These are phyloP conservation scores for Buxus sempervirens DNA, from an alignment of 164 flowering plant species.

Conservation along the genomic window DNA sequence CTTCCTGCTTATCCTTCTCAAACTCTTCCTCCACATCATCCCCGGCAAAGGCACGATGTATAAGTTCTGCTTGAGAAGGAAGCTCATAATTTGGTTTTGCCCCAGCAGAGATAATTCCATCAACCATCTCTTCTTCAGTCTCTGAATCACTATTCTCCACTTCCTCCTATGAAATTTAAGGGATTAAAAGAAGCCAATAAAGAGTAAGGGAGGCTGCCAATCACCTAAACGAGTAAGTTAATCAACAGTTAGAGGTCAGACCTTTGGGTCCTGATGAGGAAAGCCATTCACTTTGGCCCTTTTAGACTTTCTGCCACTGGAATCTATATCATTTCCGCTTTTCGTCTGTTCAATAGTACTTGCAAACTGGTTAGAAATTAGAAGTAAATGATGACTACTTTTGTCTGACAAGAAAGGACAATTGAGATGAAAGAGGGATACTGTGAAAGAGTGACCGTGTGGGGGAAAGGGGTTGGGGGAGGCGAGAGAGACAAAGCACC, in stretches of 20 bases:
- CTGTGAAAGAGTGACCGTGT: too few species aligned
- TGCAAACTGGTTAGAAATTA: not conserved
- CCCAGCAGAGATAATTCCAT: slow-evolving; percentile 69
- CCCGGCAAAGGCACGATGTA: slow-evolving; percentile 85
- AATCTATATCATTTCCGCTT: slow-evolving; percentile 20
- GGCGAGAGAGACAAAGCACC: too few species aligned
- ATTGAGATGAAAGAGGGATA: not conserved
- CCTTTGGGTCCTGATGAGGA: slow-evolving; percentile 36
- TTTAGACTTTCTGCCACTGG: slow-evolving; percentile 16
- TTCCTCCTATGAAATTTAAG: slow-evolving; percentile 31
- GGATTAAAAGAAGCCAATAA: not conserved
- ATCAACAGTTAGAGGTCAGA: slow-evolving; percentile 15
- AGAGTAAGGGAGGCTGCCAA: not conserved
- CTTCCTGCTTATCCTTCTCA: slow-evolving; percentile 58
- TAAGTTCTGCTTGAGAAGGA: slow-evolving; percentile 85
- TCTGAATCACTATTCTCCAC: slow-evolving; percentile 58
- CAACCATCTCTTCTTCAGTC: slow-evolving; percentile 72
- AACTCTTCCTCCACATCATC: slow-evolving; percentile 95
- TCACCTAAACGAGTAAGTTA: not conserved
- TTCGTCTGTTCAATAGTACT: slow-evolving; percentile 33
- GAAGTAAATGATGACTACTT: too few species aligned
- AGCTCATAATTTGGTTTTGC: slow-evolving; percentile 51
- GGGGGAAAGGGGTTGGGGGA: too few species aligned
- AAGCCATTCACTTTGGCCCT: slow-evolving; percentile 15
- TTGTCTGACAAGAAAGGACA: not conserved